Base-by-base conservation (phyloP, 805 yeast genomes). In the Kodamaea hsintzibuensis region DNA sequence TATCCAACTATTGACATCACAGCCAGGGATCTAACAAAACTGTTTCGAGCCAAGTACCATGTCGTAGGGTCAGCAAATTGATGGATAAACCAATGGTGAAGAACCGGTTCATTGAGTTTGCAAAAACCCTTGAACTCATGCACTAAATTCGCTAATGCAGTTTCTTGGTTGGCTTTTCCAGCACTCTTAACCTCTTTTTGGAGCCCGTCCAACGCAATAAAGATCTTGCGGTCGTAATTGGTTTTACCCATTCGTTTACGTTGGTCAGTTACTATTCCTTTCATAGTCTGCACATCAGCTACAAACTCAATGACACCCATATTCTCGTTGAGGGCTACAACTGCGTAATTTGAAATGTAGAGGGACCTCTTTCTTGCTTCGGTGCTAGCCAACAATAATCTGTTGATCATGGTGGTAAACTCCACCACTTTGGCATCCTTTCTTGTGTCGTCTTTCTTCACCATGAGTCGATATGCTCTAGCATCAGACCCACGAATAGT, bases 1-100 rank as follows among this genome's bases (percentile, higher is more conserved):
- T 89, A 90, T 0, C 99, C 99, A 4, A 93, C 96, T 77, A 95
- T 91, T 0, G 98, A 91, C 99, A 96, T 95, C 0, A 93, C 98
- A 0, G 98, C 97, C 25, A 88, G 77, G 0, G 97, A 84, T 52
- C 96, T 77, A 0, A 89, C 84, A 65, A 82, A 96, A 37, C 78
- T 76, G 48, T 85, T 86, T 52, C 98, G 73, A 1, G 93, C 89
- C 43, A 79, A 78, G 56, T 90, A 88, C 99, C 99, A 95, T 1
- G 83, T 74, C 7, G 85, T 82, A 0, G 98, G 97, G 59, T 92
- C 96, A 0, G 98, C 91, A 61, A 91, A 93, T 50, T 83, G 86
- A 54, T 90, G 92, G 18, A 90, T 77, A 64, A 89, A 92, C 98
- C 98, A 93, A 49, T 85, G 83, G 61, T 87, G 86, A 25, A 96